Evolutionary conservation across 495 filamentous ascomycete genomes (phyloP), one percentile per base, ranked within the genome.

Genomic region (Trichoderma asperelloides): DNA sequence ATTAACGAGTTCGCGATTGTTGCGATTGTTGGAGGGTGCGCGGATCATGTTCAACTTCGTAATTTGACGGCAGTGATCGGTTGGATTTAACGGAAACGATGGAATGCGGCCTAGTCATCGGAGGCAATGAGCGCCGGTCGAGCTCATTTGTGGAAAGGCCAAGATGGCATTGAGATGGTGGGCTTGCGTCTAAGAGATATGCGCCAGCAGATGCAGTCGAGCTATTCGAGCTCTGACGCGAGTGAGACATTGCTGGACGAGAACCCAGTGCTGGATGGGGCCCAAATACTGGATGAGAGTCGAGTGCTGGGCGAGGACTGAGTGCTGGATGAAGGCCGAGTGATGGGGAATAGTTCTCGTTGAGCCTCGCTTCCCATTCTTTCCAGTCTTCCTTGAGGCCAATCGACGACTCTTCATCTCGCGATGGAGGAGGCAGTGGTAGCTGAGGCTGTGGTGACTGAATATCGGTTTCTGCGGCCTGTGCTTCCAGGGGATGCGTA

Each of bases 331-430:
- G 55, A 23, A 21, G 1, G 33, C 64, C 68, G 37, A 63, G 47
- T 3, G 77, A 76, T 27, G 47, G 47, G 0, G 70, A 65, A 60
- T 74, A 69, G 47, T 76, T 74, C 1, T 65, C 49, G 39, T 74
- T 73, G 1, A 64, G n/a, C 8, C 68, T 68, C 7, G 76, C 73
- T 63, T 78, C 76, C 68, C 70, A 73, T 25, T 72, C 74, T 70
- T 76, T 76, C 70, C 68, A 74, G 16, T 71, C 70, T 2, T 70
- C 63, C 27, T 43, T 69, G 30, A 74, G 27, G 2, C 70, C 67
- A 7, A 66, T 21, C 28, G 7, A 28, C 0, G 43, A 21, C 16
- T 40, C 62, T 23, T 63, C 6, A 64, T 68, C 63, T 72, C 71
- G 27, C 62, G 65, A 11, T 71, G 62, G n/a, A 39, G 41, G 41